These are phyloP conservation scores for Pichia sp. DNA, from an alignment of 1,139 yeast species.

Conservation along the genomic window DNA sequence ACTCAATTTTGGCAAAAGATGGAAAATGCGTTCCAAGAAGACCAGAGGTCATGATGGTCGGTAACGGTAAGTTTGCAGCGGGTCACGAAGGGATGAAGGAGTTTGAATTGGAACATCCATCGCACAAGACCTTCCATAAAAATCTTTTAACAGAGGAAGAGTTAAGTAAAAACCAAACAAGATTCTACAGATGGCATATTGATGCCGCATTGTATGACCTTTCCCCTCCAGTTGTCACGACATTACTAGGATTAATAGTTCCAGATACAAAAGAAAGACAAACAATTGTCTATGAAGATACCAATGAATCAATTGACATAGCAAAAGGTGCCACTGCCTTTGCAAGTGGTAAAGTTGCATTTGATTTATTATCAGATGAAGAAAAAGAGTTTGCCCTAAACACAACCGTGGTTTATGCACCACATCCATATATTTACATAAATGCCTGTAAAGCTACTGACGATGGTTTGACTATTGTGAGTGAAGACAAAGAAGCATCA, in stretches of 20 bases:
- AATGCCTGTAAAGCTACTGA: conserved; percentile 73
- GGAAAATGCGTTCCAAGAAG: conserved; percentile 71
- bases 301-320: conserved; percentile 53
- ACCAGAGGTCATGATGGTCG: conserved; percentile 85
- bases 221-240: conserved; percentile 80
- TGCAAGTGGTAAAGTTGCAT: conserved; percentile 73
- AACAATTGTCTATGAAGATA: conserved; percentile 57
- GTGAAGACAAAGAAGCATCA: conserved; percentile 56
- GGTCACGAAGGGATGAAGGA: conserved; percentile 57
- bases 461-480: conserved; percentile 79
- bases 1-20: conserved; percentile 71
- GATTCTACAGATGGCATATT: conserved; percentile 90
- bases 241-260: conserved; percentile 74
- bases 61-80: conserved; percentile 67
- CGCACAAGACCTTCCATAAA: conserved; percentile 74
- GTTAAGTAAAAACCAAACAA: conserved; percentile 50
- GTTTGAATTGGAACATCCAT: conserved; percentile 68
- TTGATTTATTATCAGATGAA: conserved; percentile 52
- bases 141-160: conserved; percentile 55
- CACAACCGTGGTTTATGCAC: conserved; percentile 79
- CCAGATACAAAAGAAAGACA: conserved; percentile 46
- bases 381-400: conserved; percentile 66
- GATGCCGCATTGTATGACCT: conserved; percentile 82
- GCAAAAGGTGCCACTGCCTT: conserved; percentile 86
- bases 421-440: conserved; percentile 83